phyloP scores from a whole-genome alignment of 2,329 filamentous ascomycete species.

The Clarireedia homoeocarpa region DNA sequence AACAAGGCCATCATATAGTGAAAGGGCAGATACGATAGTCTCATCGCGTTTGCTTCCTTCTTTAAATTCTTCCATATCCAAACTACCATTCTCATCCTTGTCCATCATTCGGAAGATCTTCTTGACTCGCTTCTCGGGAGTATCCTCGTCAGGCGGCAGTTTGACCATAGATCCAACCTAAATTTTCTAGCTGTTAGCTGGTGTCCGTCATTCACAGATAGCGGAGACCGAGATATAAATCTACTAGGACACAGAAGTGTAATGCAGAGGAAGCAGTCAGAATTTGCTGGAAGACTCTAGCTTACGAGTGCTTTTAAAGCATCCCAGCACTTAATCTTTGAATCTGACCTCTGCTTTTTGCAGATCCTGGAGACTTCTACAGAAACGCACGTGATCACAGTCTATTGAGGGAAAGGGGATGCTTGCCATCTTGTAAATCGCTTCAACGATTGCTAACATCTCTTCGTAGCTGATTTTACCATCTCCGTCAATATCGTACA shows the following conservation, averaged over 20 bases:
- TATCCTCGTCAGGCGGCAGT: constrained; percentile 96
- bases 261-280: background rate
- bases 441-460: constrained; percentile 97
- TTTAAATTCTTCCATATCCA: constrained; percentile 98
- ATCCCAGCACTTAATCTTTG: background rate
- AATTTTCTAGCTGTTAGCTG: constrained; percentile 4
- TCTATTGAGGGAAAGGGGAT: background rate
- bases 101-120: constrained; percentile 99
- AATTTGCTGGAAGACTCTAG: background rate
- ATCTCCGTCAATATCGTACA: constrained; percentile 98
- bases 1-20: constrained; percentile 91
- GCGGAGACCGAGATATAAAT: no score
- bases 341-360: background rate
- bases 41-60: constrained; percentile 98
- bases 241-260: background rate
- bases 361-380: background rate
- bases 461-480: constrained; percentile 99
- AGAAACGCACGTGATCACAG: constrained; percentile 1
- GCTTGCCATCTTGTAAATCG: constrained; percentile 97
- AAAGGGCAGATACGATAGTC: constrained; percentile 95
- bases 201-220: background rate
- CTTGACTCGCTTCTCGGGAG: constrained; percentile 91
- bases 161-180: constrained; percentile 99
- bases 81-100: constrained; percentile 96
- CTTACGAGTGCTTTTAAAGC: background rate